Percentiles rank a stretch among this genome's conserved stretches.
phyloP scores from a whole-genome alignment of 768 basidiomycete genomes.

The Boletus vermiculosoides region DNA sequence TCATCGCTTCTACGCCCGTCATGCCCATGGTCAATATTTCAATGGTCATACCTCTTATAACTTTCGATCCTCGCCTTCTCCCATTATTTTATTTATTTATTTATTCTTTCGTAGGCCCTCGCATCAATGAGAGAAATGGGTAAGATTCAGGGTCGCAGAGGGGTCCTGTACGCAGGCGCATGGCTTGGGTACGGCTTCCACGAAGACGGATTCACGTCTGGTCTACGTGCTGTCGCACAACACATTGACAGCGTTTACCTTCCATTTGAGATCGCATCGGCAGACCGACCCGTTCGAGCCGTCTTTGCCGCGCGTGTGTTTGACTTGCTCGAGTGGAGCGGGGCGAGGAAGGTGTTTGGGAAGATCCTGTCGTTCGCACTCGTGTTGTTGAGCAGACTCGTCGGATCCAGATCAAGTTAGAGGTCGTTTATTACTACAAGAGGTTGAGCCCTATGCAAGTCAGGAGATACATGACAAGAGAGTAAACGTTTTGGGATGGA shows the following conservation, averaged over 20 bases:
- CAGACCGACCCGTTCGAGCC: constrained; percentile 31
- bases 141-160: constrained; percentile 59
- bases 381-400: constrained; percentile 2
- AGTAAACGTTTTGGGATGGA: neutral
- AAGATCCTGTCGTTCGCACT: constrained; percentile 18
- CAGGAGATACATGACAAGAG: neutral
- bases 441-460: constrained; percentile 2
- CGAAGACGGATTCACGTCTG: constrained; percentile 68
- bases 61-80: neutral
- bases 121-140: constrained; percentile 51
- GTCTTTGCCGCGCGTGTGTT: constrained; percentile 35
- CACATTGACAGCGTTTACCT: constrained; percentile 32
- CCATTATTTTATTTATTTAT: neutral
- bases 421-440: constrained; percentile 5
- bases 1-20: neutral
- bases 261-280: constrained; percentile 44
- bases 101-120: constrained; percentile 41
- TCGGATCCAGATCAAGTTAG: neutral
- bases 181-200: constrained; percentile 81
- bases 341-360: constrained; percentile 34
- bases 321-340: constrained; percentile 39
- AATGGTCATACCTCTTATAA: neutral
- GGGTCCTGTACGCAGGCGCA: constrained; percentile 65
- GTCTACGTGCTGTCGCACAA: constrained; percentile 36
- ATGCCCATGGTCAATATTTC: neutral